Evolutionary conservation across 2,329 filamentous ascomycete species (phyloP), one percentile per base, ranked within the genome.

Genomic region (Colletotrichum sp.): DNA sequence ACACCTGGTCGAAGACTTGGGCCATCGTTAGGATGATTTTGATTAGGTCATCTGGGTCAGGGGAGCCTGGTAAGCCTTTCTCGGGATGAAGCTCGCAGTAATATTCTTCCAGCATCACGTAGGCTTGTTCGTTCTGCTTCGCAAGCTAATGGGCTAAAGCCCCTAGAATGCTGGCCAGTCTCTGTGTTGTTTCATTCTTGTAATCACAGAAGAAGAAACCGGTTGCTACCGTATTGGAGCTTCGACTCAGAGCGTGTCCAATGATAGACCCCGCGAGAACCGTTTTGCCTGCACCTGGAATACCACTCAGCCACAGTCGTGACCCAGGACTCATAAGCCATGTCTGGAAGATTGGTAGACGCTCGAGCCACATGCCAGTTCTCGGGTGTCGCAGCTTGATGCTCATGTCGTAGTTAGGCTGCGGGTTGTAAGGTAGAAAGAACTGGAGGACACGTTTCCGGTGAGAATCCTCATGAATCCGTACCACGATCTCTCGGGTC

Each of bases 141-240:
- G 72, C 72, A 16, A 75, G 32, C 36, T 75, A 67, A 3, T 65
- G 59, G 1, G 26, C 59, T 4, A 75, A 26, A 2, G 59, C 34
- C 3, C 67, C 67, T 1, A 75, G 26, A 15, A 75, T 15, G 9
- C 1, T 52, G 1, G 18, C 52, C 3, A 16, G 16, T 2, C 1
- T 34, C 2, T 66, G 67, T 3, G 59, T 75, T 2, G 0, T 3
- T 1, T 12, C 6, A 1, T 71, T 22, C 32, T 66, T 75, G 67
- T 75, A 75, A 5, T 75, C 72, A 34, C 72, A 75, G 10, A 75
- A 75, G 16, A 75, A 75, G n/a, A 75, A 75, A 1, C 24, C 72
- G 2, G 8, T 4, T 1, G 72, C 26, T 2, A 28, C 34, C 0
- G 18, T 65, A 1, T 65, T 8, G 1, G 66, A 36, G 32, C 59